These are phyloP conservation scores for Solanum neorickii DNA, from an alignment of 257 asterid species.

Conservation along the genomic window DNA sequence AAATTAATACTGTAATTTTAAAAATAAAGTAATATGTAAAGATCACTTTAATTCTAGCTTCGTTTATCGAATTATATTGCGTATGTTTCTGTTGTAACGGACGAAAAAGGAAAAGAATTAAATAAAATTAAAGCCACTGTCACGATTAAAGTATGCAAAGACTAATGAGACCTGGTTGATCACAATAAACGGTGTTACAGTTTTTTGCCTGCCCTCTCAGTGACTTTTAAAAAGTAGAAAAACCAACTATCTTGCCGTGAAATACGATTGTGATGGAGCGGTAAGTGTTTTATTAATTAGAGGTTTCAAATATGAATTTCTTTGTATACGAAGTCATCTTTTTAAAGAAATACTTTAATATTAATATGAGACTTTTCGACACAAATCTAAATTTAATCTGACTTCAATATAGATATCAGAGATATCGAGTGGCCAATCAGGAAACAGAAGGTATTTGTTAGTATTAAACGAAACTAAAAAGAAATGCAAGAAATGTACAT, in stretches of 20 bases:
- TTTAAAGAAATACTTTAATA: fast-evolving
- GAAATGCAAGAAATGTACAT: background rate
- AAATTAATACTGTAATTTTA: fast-evolving
- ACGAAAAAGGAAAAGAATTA: background rate
- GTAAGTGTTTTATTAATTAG: too few species aligned
- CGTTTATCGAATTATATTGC: background rate
- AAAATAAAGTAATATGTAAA: background rate
- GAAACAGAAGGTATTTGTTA: background rate
- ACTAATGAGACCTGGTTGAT: background rate
- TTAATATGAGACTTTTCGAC: background rate
- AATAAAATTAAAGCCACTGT: background rate
- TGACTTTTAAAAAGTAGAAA: background rate
- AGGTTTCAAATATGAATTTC: fast-evolving
- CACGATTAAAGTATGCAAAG: background rate
- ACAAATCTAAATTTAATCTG: too few species aligned
- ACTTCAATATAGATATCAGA: background rate
- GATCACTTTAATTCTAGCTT: background rate
- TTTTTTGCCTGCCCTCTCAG: background rate
- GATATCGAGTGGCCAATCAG: background rate
- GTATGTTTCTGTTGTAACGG: background rate
- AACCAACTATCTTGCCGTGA: background rate
- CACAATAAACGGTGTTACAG: background rate
- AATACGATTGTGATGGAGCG: background rate
- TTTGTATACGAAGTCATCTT: too few species aligned
- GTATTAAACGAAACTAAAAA: background rate